phyloP scores from a whole-genome alignment of 176 grass and related monocot genomes.

The Metroxylon sagu region DNA sequence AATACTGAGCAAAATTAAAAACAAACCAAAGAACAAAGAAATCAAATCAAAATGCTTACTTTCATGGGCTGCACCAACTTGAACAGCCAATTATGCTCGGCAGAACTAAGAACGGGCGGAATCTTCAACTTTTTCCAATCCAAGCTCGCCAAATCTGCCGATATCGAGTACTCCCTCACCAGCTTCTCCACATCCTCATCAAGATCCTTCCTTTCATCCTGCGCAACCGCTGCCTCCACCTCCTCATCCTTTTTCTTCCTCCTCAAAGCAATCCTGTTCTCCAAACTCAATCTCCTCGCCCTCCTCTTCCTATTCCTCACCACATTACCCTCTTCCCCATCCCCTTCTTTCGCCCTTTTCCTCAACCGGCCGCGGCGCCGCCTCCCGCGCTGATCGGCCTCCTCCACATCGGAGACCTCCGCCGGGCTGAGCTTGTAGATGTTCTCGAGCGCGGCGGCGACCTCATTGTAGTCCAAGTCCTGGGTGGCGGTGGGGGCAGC shows the following conservation, averaged over 20 bases:
- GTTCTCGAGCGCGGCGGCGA: constrained; percentile 78
- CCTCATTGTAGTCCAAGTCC: constrained; percentile 59
- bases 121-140: constrained; percentile 93
- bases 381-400: neutral
- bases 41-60: constrained; percentile 18
- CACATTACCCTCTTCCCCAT: constrained; percentile 23
- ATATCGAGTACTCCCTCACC: constrained; percentile 44
- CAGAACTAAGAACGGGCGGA: constrained; percentile 57
- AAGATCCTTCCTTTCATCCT: neutral
- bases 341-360: constrained; percentile 20
- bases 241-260: constrained; percentile 13
- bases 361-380: constrained; percentile 10
- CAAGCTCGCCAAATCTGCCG: constrained; percentile 55
- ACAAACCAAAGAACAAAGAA: neutral
- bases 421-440: constrained; percentile 86
- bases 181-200: constrained; percentile 48
- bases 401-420: constrained; percentile 27
- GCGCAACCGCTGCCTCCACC: neutral
- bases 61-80: constrained; percentile 81
- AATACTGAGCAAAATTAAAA: too few relatives aligned
- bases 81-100: constrained; percentile 60
- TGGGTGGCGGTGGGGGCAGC: constrained; percentile 1
- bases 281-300: constrained; percentile 42
- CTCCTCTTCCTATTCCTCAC: constrained; percentile 35
- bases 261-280: constrained; percentile 47